phyloP scores from a whole-genome alignment of 2,329 filamentous ascomycete species.

The Penicillium brevicompactum region DNA sequence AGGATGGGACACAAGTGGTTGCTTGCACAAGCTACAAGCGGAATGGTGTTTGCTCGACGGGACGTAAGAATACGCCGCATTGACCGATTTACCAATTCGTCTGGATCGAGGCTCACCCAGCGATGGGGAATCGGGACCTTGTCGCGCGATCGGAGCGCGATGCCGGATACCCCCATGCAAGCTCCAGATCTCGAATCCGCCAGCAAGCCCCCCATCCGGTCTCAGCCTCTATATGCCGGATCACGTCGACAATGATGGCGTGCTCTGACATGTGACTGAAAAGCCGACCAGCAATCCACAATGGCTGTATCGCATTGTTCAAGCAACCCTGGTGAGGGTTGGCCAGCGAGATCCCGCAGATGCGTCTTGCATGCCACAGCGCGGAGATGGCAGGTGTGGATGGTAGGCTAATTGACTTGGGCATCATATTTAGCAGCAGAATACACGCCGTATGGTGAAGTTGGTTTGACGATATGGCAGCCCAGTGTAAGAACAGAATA shows the following conservation, averaged over 20 bases:
- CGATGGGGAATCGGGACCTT: neutral
- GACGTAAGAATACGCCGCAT: conserved; percentile 4
- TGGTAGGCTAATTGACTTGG: conserved; percentile 32
- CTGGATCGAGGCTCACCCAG: conserved; percentile 1
- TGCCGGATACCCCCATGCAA: conserved; percentile 32
- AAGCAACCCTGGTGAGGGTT: conserved; percentile 59
- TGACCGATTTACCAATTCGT: neutral
- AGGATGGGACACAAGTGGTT: conserved; percentile 41
- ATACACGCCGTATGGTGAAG: conserved; percentile 60
- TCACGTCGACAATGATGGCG: conserved; percentile 37
- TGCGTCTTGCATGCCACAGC: conserved; percentile 58
- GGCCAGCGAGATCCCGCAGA: conserved; percentile 59
- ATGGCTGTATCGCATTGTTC: conserved; percentile 61
- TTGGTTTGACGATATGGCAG: conserved; percentile 60
- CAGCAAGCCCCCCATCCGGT: conserved; percentile 59
- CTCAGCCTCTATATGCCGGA: conserved; percentile 53
- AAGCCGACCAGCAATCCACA: conserved; percentile 59
- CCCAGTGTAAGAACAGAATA: conserved; percentile 56
- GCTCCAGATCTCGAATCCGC: conserved; percentile 56
- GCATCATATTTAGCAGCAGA: conserved; percentile 52
- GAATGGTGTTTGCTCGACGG: conserved; percentile 29
- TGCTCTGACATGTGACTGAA: conserved; percentile 55
- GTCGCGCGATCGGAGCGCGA: conserved; percentile 11
- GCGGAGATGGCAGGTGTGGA: conserved; percentile 38
- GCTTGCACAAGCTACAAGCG: conserved; percentile 18